Base-by-base conservation (phyloP, 2,329 filamentous ascomycete species). In the Exophiala sp. region DNA sequence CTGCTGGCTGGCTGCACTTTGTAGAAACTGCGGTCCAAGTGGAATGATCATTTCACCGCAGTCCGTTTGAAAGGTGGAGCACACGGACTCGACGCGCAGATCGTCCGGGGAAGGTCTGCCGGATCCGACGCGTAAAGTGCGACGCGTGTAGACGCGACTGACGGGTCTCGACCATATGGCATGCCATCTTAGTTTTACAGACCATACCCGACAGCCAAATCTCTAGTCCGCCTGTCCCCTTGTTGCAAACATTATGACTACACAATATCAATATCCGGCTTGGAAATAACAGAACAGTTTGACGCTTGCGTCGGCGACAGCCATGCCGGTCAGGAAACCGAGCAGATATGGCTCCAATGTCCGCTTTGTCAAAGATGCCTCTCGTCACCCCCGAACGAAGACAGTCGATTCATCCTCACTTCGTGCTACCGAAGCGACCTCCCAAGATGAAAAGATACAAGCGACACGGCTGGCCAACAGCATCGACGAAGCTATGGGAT, bases 401-500 rank as follows among this genome's bases (percentile, higher is more conserved):
- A 94, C 88, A 3, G 86, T 97, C 59, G 82, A 91, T 50, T 82
- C 87, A 27, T 83, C 85, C 6, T 81, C 82, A 21, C 72, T 86
- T 42, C 77, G 85, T 37, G 81, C 85, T 48, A 82, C 81, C 47
- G 94, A 98, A 73, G 84, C 80, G 45, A 97, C 89, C 1, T 94
- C 90, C 6, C 82, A 88, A 62, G 88, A 95, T 75, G 93, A 98
- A 70, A 94, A 88, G 68, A 82, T 88, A 70, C 90, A 98, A 70
- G 83, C 88, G 30, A 85, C 83, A 40, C 82, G 82, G 48, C 79
- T 95, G 44, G 88, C 88, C 24, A 82, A 95, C 70, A 80, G 77
- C 63, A 96, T 98, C 65, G 94, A 98, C 72, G 93, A 97, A 72
- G 78, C 80, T 55, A 93, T 97, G 82, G 94, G 93, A 46, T 98